Base-by-base conservation (phyloP, 805 yeast species). In the Wickerhamomyces ciferrii region DNA sequence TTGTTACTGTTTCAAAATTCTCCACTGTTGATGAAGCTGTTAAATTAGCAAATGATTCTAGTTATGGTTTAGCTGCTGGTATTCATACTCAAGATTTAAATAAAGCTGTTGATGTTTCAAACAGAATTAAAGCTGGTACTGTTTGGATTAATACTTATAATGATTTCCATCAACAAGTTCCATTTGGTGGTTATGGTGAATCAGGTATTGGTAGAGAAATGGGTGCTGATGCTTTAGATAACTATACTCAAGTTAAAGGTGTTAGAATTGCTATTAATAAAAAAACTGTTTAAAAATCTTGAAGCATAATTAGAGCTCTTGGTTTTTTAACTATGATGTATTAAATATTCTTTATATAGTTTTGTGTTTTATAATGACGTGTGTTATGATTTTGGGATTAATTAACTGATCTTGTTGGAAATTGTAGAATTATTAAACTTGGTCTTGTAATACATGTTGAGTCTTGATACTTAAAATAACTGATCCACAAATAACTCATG, bases 121-220 rank as follows among this genome's bases (percentile, higher is more conserved):
- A 75, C 63, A 74, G 76, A 65, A 60, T 86, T 48, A 79, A 79
- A 59, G 83, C 89, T 46, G 95, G 95, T 69, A 80, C 91, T 40
- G 78, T 86, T 54, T 87, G 91, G 87, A 75, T 84, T 54, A 86
- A 86, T 74, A 80, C 88, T 47, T 83, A 87, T 67, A 88, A 88
- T 69, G 88, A 85, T 59, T 83, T 87, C 74, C 89, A 88, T 66
- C 81, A 74, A 56, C 75, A 81, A 67, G 82, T 89, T 63, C 97
- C 97, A 58, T 89, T 89, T 65, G 96, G 96, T 56, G 97, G 97
- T 43, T 85, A 72, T 71, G 86, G 87, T 65, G 76, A 79, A 73
- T 82, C 91, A 48, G 97, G 97, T 66, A 70, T 83, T 48, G 96
- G 96, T 62, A 78, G 94, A 63, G 97, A 89, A 74, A 79, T 88